phyloP scores from a whole-genome alignment of 2,329 filamentous ascomycete genomes.

The Fusarium humuli region DNA sequence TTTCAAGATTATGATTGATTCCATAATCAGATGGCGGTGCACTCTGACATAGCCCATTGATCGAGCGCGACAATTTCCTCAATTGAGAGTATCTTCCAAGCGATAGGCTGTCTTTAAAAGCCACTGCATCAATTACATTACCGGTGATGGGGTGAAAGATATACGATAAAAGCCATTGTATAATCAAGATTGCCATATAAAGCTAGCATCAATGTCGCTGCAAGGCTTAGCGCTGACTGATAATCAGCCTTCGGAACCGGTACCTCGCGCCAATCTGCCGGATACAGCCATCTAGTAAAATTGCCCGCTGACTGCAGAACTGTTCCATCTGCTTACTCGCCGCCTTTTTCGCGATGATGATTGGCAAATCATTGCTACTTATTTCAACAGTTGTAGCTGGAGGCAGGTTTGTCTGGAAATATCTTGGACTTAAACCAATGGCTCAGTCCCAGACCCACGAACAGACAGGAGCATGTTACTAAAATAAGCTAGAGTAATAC shows the following conservation, averaged over 20 bases:
- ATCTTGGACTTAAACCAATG: not conserved
- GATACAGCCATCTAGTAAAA: not conserved
- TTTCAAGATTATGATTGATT: not conserved
- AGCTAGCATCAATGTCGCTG: not conserved
- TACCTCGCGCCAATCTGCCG: not conserved
- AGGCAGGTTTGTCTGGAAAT: no score
- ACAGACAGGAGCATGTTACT: fast-evolving
- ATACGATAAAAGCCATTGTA: not conserved
- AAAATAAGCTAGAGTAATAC: not conserved
- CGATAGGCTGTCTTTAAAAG: not conserved
- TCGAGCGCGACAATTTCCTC: not conserved
- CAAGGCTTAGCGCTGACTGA: not conserved
- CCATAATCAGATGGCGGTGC: not conserved
- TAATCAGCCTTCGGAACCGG: not conserved
- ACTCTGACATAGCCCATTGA: not conserved
- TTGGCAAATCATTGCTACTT: no score
- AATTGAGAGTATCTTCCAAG: not conserved
- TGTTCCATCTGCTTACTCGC: not conserved
- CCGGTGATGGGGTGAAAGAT: not conserved
- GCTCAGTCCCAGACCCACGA: not conserved
- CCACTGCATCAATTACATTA: not conserved
- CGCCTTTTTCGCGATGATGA: not conserved
- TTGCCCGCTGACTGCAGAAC: not conserved
- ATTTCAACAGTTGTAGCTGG: no score
- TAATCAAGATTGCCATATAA: not conserved